These are phyloP conservation scores for Ascochyta koolunga DNA, from an alignment of 2,329 filamentous ascomycete species.

Conservation along the genomic window DNA sequence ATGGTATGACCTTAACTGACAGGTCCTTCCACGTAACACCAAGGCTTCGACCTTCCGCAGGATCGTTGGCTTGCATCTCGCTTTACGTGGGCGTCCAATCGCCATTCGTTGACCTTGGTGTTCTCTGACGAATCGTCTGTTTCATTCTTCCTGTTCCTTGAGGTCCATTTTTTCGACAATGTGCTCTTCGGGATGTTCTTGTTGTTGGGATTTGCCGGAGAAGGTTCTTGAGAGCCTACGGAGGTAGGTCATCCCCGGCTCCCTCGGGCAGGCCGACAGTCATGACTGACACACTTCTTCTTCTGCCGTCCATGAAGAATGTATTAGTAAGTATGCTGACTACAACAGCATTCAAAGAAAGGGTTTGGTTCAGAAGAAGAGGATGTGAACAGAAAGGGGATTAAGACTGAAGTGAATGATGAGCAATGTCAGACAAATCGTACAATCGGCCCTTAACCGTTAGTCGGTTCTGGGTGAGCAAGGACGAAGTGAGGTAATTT, in stretches of 20 bases:
- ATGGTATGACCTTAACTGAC: slow-evolving; percentile 22
- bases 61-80: slow-evolving; percentile 24
- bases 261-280: slow-evolving; percentile 10
- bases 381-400: neutral
- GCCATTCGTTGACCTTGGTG: slow-evolving; percentile 31
- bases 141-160: slow-evolving; percentile 6
- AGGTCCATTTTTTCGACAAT: slow-evolving; percentile 10
- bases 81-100: slow-evolving; percentile 28
- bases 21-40: slow-evolving; percentile 23
- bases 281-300: slow-evolving; percentile 13
- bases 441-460: neutral
- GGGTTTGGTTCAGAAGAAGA: no score
- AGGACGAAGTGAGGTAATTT: slow-evolving; percentile 1
- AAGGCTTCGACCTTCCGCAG: slow-evolving; percentile 18
- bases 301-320: slow-evolving; percentile 9
- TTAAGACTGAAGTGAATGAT: neutral
- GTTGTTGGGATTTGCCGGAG: slow-evolving; percentile 24
- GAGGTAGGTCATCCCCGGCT: slow-evolving; percentile 22
- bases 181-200: slow-evolving; percentile 10
- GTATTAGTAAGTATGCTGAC: neutral
- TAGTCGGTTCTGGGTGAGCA: neutral
- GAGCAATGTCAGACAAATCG: neutral
- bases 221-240: slow-evolving; percentile 25
- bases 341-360: neutral
- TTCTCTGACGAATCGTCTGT: slow-evolving; percentile 17